Conservation (phyloP, 768 basidiomycete species). For the Scleroderma bovista region DNA sequence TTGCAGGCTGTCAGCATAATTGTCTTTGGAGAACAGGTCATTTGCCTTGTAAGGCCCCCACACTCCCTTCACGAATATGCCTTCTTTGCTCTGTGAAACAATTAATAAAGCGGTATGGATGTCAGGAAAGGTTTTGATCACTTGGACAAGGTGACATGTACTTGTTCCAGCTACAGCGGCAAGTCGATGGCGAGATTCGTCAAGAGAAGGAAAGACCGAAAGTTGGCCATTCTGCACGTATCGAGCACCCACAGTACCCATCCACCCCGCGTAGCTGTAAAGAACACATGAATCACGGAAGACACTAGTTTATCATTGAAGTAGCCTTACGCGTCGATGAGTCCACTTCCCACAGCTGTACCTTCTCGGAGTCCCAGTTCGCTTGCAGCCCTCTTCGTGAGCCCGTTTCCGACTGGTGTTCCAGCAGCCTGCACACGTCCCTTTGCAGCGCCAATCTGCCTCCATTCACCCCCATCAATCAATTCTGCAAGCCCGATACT, state of each 20-base stretch:
- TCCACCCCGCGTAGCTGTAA: constrained; percentile 86
- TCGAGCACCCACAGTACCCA: constrained; percentile 88
- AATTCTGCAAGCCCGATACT: constrained; percentile 77
- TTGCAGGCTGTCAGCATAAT: constrained; percentile 3
- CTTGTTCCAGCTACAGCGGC: constrained; percentile 95
- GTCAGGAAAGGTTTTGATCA: constrained; percentile 19
- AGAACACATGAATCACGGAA: constrained; percentile 1
- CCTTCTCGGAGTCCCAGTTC: constrained; percentile 84
- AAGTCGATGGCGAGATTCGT: constrained; percentile 75
- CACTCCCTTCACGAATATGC: constrained; percentile 84
- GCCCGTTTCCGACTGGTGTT: constrained; percentile 76
- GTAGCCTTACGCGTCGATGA: constrained; percentile 82
- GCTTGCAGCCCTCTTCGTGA: constrained; percentile 71
- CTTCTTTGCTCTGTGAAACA: constrained; percentile 57
- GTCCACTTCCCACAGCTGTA: constrained; percentile 87
- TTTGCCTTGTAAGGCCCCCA: constrained; percentile 85
- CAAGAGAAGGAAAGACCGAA: constrained; percentile 55
- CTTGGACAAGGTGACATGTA: constrained; percentile 93
- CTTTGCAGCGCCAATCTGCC: constrained; percentile 65
- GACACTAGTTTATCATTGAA: constrained; percentile 2
- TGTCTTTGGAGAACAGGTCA: background rate
- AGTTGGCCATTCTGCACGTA: constrained; percentile 49
- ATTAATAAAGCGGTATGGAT: background rate
- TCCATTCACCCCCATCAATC: constrained; percentile 56
- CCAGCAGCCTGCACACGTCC: constrained; percentile 74